Conservation (phyloP, 805 yeast species). For the Isabelozyma heimii region DNA sequence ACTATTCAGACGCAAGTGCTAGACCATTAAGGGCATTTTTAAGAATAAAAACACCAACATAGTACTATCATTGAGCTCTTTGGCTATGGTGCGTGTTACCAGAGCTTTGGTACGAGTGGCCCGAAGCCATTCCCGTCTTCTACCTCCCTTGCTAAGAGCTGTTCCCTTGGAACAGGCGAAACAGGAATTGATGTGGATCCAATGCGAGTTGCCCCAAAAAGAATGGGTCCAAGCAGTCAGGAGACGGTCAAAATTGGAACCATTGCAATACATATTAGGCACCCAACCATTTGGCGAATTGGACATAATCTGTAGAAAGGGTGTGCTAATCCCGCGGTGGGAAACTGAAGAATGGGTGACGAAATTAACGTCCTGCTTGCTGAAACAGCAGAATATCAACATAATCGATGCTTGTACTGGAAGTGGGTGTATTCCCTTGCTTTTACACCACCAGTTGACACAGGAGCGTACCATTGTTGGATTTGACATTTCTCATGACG, state of each 20-base stretch:
- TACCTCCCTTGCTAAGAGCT: conserved; percentile 33
- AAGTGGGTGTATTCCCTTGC: conserved; percentile 78
- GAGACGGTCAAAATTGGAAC: conserved; percentile 53
- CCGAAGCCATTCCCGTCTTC: conserved; percentile 16
- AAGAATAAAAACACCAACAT: too few species aligned
- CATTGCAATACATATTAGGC: conserved; percentile 83
- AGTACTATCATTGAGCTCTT: too few species aligned
- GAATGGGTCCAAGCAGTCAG: conserved; percentile 53
- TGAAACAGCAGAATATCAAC: conserved; percentile 9
- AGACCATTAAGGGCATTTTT: too few species aligned
- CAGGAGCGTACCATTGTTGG: conserved; percentile 32
- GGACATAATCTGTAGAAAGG: conserved; percentile 54
- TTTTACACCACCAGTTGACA: conserved; percentile 29
- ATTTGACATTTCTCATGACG: conserved; percentile 55
- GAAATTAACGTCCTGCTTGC: conserved; percentile 29
- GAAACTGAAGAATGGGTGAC: conserved; percentile 92
- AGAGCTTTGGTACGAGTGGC: conserved; percentile 26
- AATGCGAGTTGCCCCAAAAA: conserved; percentile 47
- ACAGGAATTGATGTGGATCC: conserved; percentile 66
- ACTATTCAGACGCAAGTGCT: too few species aligned
- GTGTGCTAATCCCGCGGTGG: conserved; percentile 87
- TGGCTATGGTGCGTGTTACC: conserved; percentile 31
- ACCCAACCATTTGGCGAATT: conserved; percentile 82
- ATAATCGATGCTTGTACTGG: conserved; percentile 82
- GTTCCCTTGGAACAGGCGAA: conserved; percentile 40